These are phyloP conservation scores for Keithomyces neogunnii DNA, from an alignment of 2,329 filamentous ascomycete genomes.

Conservation along the genomic window DNA sequence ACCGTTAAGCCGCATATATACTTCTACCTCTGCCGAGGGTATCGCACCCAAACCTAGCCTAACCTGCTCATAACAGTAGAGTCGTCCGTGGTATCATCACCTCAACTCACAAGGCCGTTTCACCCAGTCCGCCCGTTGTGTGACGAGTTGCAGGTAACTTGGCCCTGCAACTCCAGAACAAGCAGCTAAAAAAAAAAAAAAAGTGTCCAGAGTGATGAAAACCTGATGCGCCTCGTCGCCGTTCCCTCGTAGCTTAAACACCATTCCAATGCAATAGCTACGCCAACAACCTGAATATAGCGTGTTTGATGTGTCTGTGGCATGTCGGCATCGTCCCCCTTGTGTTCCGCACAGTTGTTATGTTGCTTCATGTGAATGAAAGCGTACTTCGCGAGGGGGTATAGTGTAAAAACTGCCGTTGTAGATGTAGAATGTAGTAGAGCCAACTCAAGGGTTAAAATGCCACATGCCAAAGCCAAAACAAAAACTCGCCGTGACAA, in stretches of 20 bases:
- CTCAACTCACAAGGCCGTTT: conserved; percentile 13
- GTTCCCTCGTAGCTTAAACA: conserved; percentile 8
- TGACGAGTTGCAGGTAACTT: conserved; percentile 18
- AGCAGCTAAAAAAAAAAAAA: conserved; percentile 6
- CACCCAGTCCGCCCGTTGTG: conserved; percentile 9
- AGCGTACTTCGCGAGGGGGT: not conserved
- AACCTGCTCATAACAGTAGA: not conserved
- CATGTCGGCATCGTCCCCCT: conserved; percentile 4
- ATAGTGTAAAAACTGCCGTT: not conserved
- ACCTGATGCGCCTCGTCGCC: conserved; percentile 13
- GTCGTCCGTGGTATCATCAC: conserved; percentile 28
- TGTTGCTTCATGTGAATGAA: not conserved
- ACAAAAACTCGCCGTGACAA: conserved; percentile 14
- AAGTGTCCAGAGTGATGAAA: conserved; percentile 8
- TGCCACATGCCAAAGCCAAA: conserved; percentile 15
- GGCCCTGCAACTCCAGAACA: conserved; percentile 5
- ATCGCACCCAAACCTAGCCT: not conserved
- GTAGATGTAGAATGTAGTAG: conserved; percentile 11
- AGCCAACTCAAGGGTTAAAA: conserved; percentile 16
- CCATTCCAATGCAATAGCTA: conserved; percentile 9
- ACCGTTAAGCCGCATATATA: not conserved
- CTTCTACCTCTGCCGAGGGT: not conserved
- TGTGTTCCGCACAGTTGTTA: not conserved
- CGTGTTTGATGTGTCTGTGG: conserved; percentile 3
- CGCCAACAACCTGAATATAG: conserved; percentile 5